Percentiles rank a stretch among this genome's conserved stretches.
Conservation (phyloP, 2,329 filamentous ascomycete genomes). For the Fusarium sp. region DNA sequence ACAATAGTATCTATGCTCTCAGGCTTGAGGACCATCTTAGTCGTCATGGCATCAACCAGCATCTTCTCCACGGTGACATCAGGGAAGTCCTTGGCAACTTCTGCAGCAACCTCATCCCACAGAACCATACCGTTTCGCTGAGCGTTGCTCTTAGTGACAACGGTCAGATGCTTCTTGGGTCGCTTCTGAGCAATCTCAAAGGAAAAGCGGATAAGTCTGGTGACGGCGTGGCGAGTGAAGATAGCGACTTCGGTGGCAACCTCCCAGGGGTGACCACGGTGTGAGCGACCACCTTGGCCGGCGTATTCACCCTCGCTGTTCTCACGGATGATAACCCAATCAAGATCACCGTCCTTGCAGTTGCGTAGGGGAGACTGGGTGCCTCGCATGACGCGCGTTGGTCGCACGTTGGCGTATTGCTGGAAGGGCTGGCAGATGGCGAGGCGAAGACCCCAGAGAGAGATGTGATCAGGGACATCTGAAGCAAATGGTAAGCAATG, state of each 20-base stretch:
- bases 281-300: conserved; percentile 74
- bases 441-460: conserved; percentile 74
- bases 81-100: conserved; percentile 70
- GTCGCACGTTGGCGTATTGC: conserved; percentile 77
- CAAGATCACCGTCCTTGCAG: conserved; percentile 67
- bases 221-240: conserved; percentile 72
- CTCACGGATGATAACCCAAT: conserved; percentile 78
- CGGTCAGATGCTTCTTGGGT: conserved; percentile 70
- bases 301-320: conserved; percentile 78
- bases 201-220: conserved; percentile 73
- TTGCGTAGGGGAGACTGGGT: conserved; percentile 70
- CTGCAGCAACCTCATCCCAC: conserved; percentile 74
- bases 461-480: conserved; percentile 76
- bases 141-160: conserved; percentile 77
- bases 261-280: conserved; percentile 71
- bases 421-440: conserved; percentile 76
- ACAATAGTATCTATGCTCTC: conserved; percentile 74
- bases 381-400: conserved; percentile 72
- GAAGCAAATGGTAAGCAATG: background rate
- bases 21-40: conserved; percentile 73
- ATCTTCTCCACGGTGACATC: conserved; percentile 76
- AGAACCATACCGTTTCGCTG: conserved; percentile 78
- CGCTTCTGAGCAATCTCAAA: conserved; percentile 72
- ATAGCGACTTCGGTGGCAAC: conserved; percentile 73
- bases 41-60: conserved; percentile 77